Percentiles rank a stretch among this genome's conserved stretches.
These are phyloP conservation scores for Penium margaritaceum DNA, from an alignment of 139 green algal species.

Conservation along the genomic window DNA sequence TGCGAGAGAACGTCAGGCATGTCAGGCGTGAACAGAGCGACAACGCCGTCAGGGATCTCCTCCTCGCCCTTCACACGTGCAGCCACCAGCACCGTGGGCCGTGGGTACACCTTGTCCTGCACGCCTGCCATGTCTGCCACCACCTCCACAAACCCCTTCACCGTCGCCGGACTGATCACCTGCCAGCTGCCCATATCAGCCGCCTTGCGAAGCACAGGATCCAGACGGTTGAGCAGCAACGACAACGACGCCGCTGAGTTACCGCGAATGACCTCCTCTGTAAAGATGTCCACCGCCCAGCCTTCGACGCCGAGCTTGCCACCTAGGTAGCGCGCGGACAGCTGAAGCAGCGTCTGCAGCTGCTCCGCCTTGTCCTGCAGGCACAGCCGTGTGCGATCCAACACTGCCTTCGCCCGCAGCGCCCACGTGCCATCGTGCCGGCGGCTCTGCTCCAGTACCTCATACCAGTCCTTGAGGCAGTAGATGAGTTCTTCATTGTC, in stretches of 20 bases:
- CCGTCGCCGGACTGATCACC: slow-evolving; percentile 49
- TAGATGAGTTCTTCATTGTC: slow-evolving; percentile 95
- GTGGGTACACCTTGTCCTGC: slow-evolving; percentile 38
- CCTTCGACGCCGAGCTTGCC: slow-evolving; percentile 44
- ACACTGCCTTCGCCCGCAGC: slow-evolving; percentile 55
- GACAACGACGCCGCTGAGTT: slow-evolving; percentile 57
- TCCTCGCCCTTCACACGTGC: slow-evolving; percentile 59
- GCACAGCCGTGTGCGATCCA: slow-evolving; percentile 59
- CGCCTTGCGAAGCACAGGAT: slow-evolving; percentile 48
- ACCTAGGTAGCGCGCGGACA: slow-evolving; percentile 53
- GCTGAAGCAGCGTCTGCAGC: slow-evolving; percentile 42
- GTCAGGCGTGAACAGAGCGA: slow-evolving; percentile 56
- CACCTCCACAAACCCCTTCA: slow-evolving; percentile 47
- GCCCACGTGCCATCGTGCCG: slow-evolving; percentile 39
- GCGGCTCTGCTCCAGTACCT: slow-evolving; percentile 14
- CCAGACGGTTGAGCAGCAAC: slow-evolving; percentile 57
- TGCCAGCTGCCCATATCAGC: slow-evolving; percentile 51
- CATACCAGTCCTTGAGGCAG: slow-evolving; percentile 69
- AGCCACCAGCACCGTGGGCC: slow-evolving; percentile 65
- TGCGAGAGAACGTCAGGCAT: slow-evolving; percentile 68
- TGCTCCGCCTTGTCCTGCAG: slow-evolving; percentile 50
- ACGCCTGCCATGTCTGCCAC: slow-evolving; percentile 53
- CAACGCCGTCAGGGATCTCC: slow-evolving; percentile 56
- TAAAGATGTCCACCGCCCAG: slow-evolving; percentile 75
- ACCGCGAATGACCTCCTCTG: slow-evolving; percentile 61